Conservation (phyloP, 176 grass and related monocot species). For the Ensete glaucum region DNA sequence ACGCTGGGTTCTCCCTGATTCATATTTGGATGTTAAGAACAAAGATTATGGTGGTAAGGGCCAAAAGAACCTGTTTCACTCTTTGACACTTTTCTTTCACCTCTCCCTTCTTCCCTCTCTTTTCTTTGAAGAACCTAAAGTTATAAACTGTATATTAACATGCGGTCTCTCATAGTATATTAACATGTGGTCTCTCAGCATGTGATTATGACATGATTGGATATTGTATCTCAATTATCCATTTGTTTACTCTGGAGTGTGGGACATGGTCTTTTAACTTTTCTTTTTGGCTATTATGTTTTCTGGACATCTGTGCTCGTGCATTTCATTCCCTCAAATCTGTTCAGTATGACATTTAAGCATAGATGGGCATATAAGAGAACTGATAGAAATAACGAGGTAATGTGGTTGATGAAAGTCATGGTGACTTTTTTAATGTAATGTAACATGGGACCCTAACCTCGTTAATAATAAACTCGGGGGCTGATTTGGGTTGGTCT, state of each 20-base stretch:
- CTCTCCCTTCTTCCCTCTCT: neutral
- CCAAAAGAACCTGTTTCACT: neutral
- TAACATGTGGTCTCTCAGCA: neutral
- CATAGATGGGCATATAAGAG: no score
- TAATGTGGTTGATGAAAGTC: no score
- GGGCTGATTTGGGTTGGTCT: no score
- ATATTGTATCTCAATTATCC: neutral
- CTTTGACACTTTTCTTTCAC: neutral
- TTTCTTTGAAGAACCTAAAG: neutral
- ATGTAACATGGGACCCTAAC: no score
- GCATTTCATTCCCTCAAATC: no score
- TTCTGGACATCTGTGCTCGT: no score
- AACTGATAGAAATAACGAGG: no score
- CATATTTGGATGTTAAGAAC: constrained; percentile 66
- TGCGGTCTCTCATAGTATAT: neutral
- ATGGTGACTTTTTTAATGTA: no score
- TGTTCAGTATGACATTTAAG: no score
- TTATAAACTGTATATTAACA: neutral
- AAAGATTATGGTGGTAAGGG: constrained; percentile 86
- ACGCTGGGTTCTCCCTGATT: constrained; percentile 91
- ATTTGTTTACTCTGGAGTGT: neutral
- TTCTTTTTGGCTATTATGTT: no score
- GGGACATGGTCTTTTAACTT: no score
- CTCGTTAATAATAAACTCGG: no score
- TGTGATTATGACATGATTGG: neutral